Conservation (phyloP, 2,329 filamentous ascomycete species). For the Claviceps sp. region DNA sequence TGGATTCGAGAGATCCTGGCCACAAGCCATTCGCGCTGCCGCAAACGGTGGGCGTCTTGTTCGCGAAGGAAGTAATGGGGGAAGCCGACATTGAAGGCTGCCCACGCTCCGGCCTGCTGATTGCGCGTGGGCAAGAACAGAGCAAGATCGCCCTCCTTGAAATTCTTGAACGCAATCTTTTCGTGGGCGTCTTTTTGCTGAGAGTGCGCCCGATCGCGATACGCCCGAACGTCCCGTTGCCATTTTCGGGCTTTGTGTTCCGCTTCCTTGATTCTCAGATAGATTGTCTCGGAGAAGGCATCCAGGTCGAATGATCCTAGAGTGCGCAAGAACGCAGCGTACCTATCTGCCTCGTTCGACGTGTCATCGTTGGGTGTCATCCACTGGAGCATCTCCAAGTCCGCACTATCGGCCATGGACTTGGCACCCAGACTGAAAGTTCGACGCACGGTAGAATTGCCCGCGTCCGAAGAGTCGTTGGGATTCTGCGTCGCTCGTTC, state of each 20-base stretch:
- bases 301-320: slow-evolving; percentile 74
- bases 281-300: slow-evolving; percentile 69
- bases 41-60: slow-evolving; percentile 74
- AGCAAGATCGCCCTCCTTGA: slow-evolving; percentile 92
- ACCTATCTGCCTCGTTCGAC: slow-evolving; percentile 58
- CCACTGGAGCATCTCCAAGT: slow-evolving; percentile 72
- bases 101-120: slow-evolving; percentile 89
- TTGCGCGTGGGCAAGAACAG: slow-evolving; percentile 90
- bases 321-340: slow-evolving; percentile 58
- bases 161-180: slow-evolving; percentile 90
- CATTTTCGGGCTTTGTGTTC: slow-evolving; percentile 89
- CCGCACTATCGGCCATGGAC: slow-evolving; percentile 44
- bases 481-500: slow-evolving; percentile 43
- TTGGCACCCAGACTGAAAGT: slow-evolving; percentile 37
- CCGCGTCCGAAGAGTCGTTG: slow-evolving; percentile 44
- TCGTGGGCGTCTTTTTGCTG: slow-evolving; percentile 78
- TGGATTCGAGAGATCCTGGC: slow-evolving; percentile 85
- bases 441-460: slow-evolving; percentile 33
- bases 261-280: slow-evolving; percentile 83
- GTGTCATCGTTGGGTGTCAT: slow-evolving; percentile 49
- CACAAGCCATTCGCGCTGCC: slow-evolving; percentile 72
- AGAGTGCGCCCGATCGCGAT: slow-evolving; percentile 73
- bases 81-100: slow-evolving; percentile 93
- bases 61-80: slow-evolving; percentile 95
- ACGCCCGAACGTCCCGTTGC: slow-evolving; percentile 75